Evolutionary conservation across 2,329 filamentous ascomycete genomes (phyloP).

Genomic region (Pestalotiopsis sp.): DNA sequence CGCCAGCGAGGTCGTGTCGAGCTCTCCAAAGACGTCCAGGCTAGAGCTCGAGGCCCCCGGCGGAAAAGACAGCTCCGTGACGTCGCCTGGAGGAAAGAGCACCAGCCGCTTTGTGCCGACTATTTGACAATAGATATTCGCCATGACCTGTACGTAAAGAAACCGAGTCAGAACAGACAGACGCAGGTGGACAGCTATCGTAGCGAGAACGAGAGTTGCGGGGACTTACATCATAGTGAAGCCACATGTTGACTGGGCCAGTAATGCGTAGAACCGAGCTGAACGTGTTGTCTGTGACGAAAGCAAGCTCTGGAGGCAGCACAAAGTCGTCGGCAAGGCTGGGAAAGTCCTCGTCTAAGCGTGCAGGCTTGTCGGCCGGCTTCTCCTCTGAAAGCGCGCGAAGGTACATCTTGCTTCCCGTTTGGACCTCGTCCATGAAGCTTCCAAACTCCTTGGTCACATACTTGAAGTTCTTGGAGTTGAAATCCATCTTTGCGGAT

Average conservation of each 20-base stretch:
- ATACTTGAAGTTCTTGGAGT: conserved; percentile 81
- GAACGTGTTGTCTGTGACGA: conserved; percentile 66
- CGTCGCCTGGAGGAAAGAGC: conserved; percentile 78
- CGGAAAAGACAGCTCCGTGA: conserved; percentile 69
- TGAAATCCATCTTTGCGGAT: conserved; percentile 75
- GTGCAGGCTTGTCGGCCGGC: conserved; percentile 71
- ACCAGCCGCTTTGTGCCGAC: conserved; percentile 72
- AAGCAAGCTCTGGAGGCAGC: conserved; percentile 63
- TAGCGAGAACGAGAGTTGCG: not conserved
- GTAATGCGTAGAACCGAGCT: conserved; percentile 81
- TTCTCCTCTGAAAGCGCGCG: conserved; percentile 72
- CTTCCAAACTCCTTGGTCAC: conserved; percentile 66
- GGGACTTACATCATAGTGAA: conserved; percentile 76
- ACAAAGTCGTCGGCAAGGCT: conserved; percentile 69
- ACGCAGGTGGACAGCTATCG: not conserved
- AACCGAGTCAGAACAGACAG: conserved; percentile 8
- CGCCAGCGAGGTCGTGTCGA: conserved; percentile 41
- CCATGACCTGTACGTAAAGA: conserved; percentile 65
- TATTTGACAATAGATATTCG: conserved; percentile 84
- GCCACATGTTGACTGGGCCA: conserved; percentile 82
- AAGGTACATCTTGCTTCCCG: conserved; percentile 72
- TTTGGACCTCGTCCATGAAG: conserved; percentile 64
- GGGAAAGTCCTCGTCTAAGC: conserved; percentile 72
- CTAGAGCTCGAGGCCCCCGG: conserved; percentile 81
- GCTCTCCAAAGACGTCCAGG: conserved; percentile 66